Base-by-base conservation (phyloP, 805 yeast genomes). In the Schwanniomyces occidentalis region DNA sequence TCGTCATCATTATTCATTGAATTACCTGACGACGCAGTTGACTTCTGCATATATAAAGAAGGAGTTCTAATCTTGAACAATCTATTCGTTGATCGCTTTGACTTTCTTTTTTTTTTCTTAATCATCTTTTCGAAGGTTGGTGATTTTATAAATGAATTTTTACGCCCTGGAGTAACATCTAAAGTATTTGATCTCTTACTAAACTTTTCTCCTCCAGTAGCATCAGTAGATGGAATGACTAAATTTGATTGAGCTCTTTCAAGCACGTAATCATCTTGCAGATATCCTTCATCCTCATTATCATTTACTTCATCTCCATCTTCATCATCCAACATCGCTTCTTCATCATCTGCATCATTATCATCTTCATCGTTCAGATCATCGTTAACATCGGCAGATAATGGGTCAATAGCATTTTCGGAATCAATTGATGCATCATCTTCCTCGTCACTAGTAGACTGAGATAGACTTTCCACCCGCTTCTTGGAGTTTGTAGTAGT, bases 51-150 rank as follows among this genome's bases (percentile, higher is more conserved):
- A 28, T 24, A 32, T 15, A 34, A 22, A 10, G 38, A 19, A 21
- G 50, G 45, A 5, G 51, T 38, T 12, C 27, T 27, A 4, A 37
- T 33, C 19, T 38, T 34, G 24, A 22, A 35, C 12, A 47, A 24
- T 14, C 38, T 27, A 8, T 34, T 34, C 19, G 27, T 34, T 16
- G n/a, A n/a, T 24, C 19, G 16, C 13, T 12, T n/a, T 4, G 33
- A 18, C 8, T 31, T 24, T 21, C 24, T 30, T n/a, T 17, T 21
- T 14, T 30, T 29, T 13, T 17, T 36, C 12, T 34, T 36, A 14
- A 41, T 42, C 63, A 64, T 45, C 32, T 54, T 65, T 34, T 74
- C 80, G 44, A 75, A 72, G 3, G 78, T 71, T n/a, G 78, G 73
- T 1, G 78, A 63, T 32, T 58, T 67, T 13, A 28, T 24, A 27